Base-by-base conservation (phyloP, 225 moss, liverwort and hornwort species). In the Pleurozium schreberi region DNA sequence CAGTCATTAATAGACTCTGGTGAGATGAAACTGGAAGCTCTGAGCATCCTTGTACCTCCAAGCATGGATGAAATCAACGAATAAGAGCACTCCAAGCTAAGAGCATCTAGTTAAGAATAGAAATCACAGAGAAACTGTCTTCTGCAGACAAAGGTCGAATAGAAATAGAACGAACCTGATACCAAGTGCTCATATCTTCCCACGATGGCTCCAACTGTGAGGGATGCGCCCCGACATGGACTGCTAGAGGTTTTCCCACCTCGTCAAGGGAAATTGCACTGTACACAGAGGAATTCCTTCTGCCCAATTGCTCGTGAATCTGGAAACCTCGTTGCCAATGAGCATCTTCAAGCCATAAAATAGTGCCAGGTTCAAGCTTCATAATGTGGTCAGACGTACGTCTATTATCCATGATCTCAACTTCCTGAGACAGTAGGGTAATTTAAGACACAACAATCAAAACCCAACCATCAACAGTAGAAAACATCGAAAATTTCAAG, bases 121-220 rank as follows among this genome's bases (percentile, higher is more conserved):
- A 87, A 62, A 87, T 88, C 86, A 84, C 77, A 69, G 76, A 55
- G 33, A 83, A 80, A 80, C 81, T 38, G 27, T 38, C 74, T 63
- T 83, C 52, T 69, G 59, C 76, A 31, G n/a, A 50, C n/a, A 50
- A 70, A n/a, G 47, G 42, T 65, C 20, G 19, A 74, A 59, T 59
- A 82, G 85, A 71, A 76, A 80, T 71, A 68, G 58, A 85, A 93
- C 94, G 34, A 75, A 93, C 94, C 93, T 93, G 97, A 75, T 97
- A 98, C 98, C 98, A 98, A 92, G 96, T 96, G 89, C 97, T 98
- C 98, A 97, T 98, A 80, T 97, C 96, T 92, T 98, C 98, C 98
- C 98, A 98, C 34, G 97, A 97, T 59, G 96, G 98, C 85, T 98
- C 98, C 89, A 98, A 93, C 65, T 97, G 97, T 80, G 98, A 98